Conservation (phyloP, 768 basidiomycete genomes). For the Aureoboletus auriporus region DNA sequence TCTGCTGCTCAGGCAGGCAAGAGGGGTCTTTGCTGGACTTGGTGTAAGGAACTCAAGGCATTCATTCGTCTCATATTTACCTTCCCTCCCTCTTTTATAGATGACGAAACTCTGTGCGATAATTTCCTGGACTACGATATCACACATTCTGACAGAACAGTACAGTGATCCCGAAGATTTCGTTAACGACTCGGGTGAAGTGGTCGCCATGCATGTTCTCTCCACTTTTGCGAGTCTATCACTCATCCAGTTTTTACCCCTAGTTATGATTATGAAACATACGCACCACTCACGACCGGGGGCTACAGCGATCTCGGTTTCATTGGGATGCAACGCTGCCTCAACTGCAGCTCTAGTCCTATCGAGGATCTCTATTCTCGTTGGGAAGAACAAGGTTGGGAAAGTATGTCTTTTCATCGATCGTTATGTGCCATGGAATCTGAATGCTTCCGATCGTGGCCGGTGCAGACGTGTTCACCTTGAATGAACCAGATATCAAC, state of each 20-base stretch:
- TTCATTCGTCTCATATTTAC: neutral
- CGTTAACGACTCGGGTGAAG: slow-evolving; percentile 32
- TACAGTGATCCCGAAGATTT: slow-evolving; percentile 27
- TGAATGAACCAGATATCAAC: slow-evolving; percentile 36
- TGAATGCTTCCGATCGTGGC: neutral
- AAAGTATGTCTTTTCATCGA: slow-evolving; percentile 19
- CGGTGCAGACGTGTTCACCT: slow-evolving; percentile 27
- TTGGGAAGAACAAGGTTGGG: slow-evolving; percentile 30
- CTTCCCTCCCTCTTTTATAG: slow-evolving; percentile 6
- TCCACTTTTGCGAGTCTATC: neutral
- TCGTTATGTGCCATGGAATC: neutral
- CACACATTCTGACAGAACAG: slow-evolving; percentile 1
- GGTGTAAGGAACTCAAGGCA: slow-evolving; percentile 18
- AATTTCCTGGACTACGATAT: neutral
- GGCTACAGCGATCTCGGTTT: slow-evolving; percentile 35
- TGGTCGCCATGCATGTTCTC: slow-evolving; percentile 29
- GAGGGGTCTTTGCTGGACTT: slow-evolving; percentile 36
- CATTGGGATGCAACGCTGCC: slow-evolving; percentile 38
- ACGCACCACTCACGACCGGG: slow-evolving; percentile 30
- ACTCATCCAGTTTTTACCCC: neutral
- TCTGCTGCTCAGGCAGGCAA: slow-evolving; percentile 31
- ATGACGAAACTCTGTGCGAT: slow-evolving; percentile 29
- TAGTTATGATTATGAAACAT: slow-evolving; percentile 39
- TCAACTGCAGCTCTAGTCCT: slow-evolving; percentile 36
- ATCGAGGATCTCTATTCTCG: slow-evolving; percentile 29